Percentiles rank a stretch among this genome's conserved stretches.
Conservation (phyloP, 2,329 filamentous ascomycete genomes). For the Trichoderma pleuroti region DNA sequence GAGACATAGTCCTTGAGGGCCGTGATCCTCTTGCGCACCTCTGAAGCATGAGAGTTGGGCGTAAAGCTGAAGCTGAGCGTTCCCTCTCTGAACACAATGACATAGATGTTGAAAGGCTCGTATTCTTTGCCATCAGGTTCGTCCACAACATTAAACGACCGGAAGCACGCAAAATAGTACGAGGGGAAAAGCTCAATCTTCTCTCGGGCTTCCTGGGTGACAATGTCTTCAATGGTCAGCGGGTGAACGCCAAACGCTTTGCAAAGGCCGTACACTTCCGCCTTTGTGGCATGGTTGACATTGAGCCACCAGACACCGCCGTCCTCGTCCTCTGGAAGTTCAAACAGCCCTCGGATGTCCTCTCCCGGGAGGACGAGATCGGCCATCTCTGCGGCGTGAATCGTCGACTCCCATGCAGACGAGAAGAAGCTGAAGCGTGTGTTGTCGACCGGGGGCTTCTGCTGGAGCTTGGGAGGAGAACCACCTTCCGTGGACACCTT, state of each 20-base stretch:
- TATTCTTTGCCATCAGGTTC: slow-evolving; percentile 79
- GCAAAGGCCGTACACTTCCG: slow-evolving; percentile 83
- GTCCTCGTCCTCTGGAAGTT: slow-evolving; percentile 56
- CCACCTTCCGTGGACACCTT: slow-evolving; percentile 40
- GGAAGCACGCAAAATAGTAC: slow-evolving; percentile 98
- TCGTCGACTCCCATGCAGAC: slow-evolving; percentile 87
- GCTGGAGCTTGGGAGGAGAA: slow-evolving; percentile 37
- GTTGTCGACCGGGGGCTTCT: slow-evolving; percentile 48
- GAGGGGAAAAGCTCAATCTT: slow-evolving; percentile 97
- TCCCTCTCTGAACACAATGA: slow-evolving; percentile 93
- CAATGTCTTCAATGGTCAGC: slow-evolving; percentile 93
- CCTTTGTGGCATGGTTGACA: slow-evolving; percentile 82
- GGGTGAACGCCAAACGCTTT: slow-evolving; percentile 95
- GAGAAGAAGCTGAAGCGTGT: slow-evolving; percentile 97
- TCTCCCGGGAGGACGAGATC: slow-evolving; percentile 87
- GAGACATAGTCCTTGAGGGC: slow-evolving; percentile 93
- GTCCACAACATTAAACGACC: slow-evolving; percentile 78
- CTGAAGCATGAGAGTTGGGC: slow-evolving; percentile 79
- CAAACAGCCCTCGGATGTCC: slow-evolving; percentile 82
- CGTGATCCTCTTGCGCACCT: slow-evolving; percentile 87
- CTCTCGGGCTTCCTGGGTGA: slow-evolving; percentile 90
- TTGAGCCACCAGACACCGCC: slow-evolving; percentile 99
- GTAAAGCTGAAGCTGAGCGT: slow-evolving; percentile 92
- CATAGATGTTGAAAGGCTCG: slow-evolving; percentile 94
- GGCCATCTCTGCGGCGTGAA: slow-evolving; percentile 84